Evolutionary conservation across 2,329 filamentous ascomycete genomes (phyloP).

Genomic region (Xylariales sp.): DNA sequence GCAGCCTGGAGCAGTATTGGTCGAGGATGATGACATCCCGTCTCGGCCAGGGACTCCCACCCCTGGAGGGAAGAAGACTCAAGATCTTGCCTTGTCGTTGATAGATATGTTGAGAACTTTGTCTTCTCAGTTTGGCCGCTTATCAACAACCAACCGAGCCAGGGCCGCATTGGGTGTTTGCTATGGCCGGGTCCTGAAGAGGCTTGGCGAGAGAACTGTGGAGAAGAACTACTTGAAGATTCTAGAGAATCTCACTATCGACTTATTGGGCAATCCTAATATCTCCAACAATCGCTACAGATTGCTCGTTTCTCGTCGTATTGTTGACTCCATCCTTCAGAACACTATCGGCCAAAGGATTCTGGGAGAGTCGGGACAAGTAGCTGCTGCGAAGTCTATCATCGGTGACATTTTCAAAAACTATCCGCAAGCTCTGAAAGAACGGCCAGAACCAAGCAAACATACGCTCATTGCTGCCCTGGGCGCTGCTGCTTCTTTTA

Average conservation of each 20-base stretch:
- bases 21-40: conserved; percentile 66
- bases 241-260: conserved; percentile 72
- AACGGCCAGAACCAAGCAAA: conserved; percentile 84
- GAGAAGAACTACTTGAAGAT: conserved; percentile 80
- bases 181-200: conserved; percentile 76
- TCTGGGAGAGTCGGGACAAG: conserved; percentile 83
- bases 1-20: conserved; percentile 55
- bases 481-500: conserved; percentile 73
- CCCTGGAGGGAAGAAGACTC: conserved; percentile 60
- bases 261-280: conserved; percentile 71
- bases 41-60: conserved; percentile 70
- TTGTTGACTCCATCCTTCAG: conserved; percentile 78
- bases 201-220: conserved; percentile 76
- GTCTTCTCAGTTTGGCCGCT: conserved; percentile 73
- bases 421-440: conserved; percentile 84
- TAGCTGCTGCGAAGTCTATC: conserved; percentile 74
- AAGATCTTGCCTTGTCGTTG: conserved; percentile 70
- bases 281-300: conserved; percentile 85
- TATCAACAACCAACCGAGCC: conserved; percentile 73
- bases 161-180: conserved; percentile 82
- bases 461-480: conserved; percentile 76
- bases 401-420: conserved; percentile 91
- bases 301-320: conserved; percentile 77
- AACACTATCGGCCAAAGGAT: conserved; percentile 77
- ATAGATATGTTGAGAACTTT: conserved; percentile 74